These are phyloP conservation scores for Tricholoma furcatifolium DNA, from an alignment of 768 basidiomycete species.

Conservation along the genomic window DNA sequence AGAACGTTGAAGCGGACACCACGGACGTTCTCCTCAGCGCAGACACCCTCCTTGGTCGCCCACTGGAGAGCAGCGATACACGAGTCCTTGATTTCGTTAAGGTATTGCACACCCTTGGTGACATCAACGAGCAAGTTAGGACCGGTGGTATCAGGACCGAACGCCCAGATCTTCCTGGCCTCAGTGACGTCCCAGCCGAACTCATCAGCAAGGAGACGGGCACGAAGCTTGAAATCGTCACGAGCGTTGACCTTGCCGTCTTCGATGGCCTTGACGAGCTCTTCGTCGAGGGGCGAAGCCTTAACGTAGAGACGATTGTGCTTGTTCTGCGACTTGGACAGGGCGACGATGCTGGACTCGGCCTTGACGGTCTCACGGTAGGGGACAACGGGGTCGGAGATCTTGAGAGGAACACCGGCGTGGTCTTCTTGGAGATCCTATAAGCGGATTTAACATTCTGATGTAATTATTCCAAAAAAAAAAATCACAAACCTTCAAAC, in stretches of 20 bases:
- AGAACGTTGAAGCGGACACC: conserved; percentile 94
- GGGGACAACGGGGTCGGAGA: conserved; percentile 94
- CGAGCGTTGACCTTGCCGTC: conserved; percentile 78
- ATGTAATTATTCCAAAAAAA: background rate
- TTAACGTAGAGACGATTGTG: conserved; percentile 97
- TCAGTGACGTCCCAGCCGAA: conserved; percentile 98
- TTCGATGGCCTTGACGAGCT: conserved; percentile 91
- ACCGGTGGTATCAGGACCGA: conserved; percentile 97
- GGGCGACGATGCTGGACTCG: conserved; percentile 91
- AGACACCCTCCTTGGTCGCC: conserved; percentile 98
- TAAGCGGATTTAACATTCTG: background rate
- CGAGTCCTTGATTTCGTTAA: conserved; percentile 99
- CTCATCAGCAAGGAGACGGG: conserved; percentile 93
- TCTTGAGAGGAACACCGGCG: conserved; percentile 97
- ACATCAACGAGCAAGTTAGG: conserved; percentile 96
- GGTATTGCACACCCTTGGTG: conserved; percentile 98
- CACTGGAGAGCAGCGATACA: conserved; percentile 99
- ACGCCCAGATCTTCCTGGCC: conserved; percentile 99
- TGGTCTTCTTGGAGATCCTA: conserved; percentile 99
- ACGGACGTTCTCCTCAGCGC: conserved; percentile 97
- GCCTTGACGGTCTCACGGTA: conserved; percentile 97
- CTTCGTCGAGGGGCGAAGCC: conserved; percentile 91
- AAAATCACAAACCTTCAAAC: conserved; percentile 72
- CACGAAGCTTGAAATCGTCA: conserved; percentile 97
- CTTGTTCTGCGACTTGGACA: conserved; percentile 99